phyloP scores from a whole-genome alignment of 192 early-diverging fungal genomes.

The Linnemannia hyalina region DNA sequence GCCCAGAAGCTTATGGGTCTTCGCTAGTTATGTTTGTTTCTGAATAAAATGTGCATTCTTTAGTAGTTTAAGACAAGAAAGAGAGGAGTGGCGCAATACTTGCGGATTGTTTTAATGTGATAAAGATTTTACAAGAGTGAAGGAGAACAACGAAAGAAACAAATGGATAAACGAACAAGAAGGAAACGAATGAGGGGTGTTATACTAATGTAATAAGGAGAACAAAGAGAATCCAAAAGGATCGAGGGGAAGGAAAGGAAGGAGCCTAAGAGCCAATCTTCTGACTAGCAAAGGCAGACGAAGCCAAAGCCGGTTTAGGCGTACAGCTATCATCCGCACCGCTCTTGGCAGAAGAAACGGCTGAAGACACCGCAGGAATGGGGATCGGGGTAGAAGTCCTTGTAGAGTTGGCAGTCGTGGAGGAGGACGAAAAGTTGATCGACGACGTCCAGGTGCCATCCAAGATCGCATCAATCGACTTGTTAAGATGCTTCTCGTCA shows the following conservation, averaged over 20 bases:
- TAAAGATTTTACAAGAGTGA: conserved; percentile 8
- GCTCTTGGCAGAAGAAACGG: neutral
- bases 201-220: neutral
- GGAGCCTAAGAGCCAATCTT: neutral
- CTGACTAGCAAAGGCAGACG: neutral
- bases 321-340: neutral
- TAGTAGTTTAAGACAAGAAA: no score
- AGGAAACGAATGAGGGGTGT: neutral
- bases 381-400: conserved; percentile 22
- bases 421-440: conserved; percentile 12
- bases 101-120: neutral
- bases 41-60: no score
- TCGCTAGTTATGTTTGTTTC: neutral
- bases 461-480: conserved; percentile 39
- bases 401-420: conserved; percentile 36
- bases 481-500: conserved; percentile 37
- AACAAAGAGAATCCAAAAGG: neutral
- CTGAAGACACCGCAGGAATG: neutral
- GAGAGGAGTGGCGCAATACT: neutral
- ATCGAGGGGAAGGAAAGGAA: neutral
- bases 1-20: conserved; percentile 72
- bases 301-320: neutral
- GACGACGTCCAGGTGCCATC: conserved; percentile 36
- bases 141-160: neutral
- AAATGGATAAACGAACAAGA: neutral